phyloP scores from a whole-genome alignment of 768 basidiomycete genomes.

The Boletus pseudopeckii region DNA sequence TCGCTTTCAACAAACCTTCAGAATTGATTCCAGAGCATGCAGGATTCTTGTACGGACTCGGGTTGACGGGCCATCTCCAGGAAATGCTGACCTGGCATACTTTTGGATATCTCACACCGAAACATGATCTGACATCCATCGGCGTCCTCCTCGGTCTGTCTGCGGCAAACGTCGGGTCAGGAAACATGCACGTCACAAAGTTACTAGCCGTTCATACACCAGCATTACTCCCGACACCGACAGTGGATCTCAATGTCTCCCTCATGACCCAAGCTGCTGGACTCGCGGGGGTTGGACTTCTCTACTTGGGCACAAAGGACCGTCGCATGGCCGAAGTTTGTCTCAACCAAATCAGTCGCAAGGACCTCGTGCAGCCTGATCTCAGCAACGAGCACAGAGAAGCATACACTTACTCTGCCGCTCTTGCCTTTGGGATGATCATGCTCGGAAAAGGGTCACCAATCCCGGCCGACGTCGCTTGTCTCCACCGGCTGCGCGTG shows the following conservation, averaged over 20 bases:
- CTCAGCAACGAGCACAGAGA: constrained; percentile 87
- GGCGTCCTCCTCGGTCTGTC: constrained; percentile 92
- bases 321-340: constrained; percentile 92
- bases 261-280: constrained; percentile 89
- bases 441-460: constrained; percentile 86
- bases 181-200: constrained; percentile 86
- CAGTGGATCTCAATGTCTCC: constrained; percentile 86
- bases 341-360: constrained; percentile 75
- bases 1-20: constrained; percentile 90
- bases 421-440: constrained; percentile 92
- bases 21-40: constrained; percentile 92
- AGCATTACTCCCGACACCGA: constrained; percentile 83
- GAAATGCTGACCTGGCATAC: constrained; percentile 94
- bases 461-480: constrained; percentile 71
- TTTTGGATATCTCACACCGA: constrained; percentile 90
- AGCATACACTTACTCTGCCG: constrained; percentile 85
- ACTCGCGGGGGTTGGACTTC: constrained; percentile 79
- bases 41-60: constrained; percentile 92
- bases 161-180: constrained; percentile 83
- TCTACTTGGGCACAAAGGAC: constrained; percentile 86
- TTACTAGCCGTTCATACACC: constrained; percentile 91
- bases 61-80: constrained; percentile 86
- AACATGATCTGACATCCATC: constrained; percentile 94
- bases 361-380: constrained; percentile 76
- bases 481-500: constrained; percentile 65